Evolutionary conservation across 148 eudicot genomes (phyloP).

Genomic region (Camellia japonica): DNA sequence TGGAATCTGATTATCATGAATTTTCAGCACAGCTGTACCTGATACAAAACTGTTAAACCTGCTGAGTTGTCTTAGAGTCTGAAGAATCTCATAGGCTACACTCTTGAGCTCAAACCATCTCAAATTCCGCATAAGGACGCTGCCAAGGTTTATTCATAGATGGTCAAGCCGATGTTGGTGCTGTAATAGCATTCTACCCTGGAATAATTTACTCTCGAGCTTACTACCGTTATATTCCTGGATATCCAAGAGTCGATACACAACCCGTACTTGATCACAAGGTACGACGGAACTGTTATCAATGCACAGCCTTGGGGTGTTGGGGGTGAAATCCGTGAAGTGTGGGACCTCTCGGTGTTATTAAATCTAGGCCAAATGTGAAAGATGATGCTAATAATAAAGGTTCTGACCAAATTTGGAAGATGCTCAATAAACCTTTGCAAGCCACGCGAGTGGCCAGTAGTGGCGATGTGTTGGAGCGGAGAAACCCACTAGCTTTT

Average conservation of each 20-base stretch:
- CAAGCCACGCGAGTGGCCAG: slow-evolving; percentile 31
- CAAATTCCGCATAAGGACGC: slow-evolving; percentile 82
- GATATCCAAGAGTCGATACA: slow-evolving; percentile 81
- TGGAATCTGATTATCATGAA: slow-evolving; percentile 32
- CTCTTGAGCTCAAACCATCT: slow-evolving; percentile 71
- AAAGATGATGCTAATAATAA: slow-evolving; percentile 22
- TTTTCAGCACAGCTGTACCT: slow-evolving; percentile 68
- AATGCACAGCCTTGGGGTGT: slow-evolving; percentile 93
- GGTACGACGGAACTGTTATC: slow-evolving; percentile 88
- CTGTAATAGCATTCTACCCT: slow-evolving; percentile 91
- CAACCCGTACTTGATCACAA: slow-evolving; percentile 77
- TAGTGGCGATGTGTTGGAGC: slow-evolving; percentile 61
- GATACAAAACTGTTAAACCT: slow-evolving; percentile 63
- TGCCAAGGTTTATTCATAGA: slow-evolving; percentile 76
- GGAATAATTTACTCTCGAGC: slow-evolving; percentile 89
- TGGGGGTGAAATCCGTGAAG: slow-evolving; percentile 66
- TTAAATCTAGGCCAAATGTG: slow-evolving; percentile 18
- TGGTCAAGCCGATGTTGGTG: slow-evolving; percentile 82
- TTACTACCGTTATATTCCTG: slow-evolving; percentile 81
- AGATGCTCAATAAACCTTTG: slow-evolving; percentile 80
- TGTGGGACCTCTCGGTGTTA: slow-evolving; percentile 54
- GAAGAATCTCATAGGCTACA: slow-evolving; percentile 71
- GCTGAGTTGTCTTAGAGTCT: slow-evolving; percentile 49
- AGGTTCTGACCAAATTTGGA: slow-evolving; percentile 82
- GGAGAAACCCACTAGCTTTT: slow-evolving; percentile 79